Evolutionary conservation across 139 green algal genomes (phyloP), one percentile per base, ranked within the genome.

Genomic region (Spirogloea muscicola): DNA sequence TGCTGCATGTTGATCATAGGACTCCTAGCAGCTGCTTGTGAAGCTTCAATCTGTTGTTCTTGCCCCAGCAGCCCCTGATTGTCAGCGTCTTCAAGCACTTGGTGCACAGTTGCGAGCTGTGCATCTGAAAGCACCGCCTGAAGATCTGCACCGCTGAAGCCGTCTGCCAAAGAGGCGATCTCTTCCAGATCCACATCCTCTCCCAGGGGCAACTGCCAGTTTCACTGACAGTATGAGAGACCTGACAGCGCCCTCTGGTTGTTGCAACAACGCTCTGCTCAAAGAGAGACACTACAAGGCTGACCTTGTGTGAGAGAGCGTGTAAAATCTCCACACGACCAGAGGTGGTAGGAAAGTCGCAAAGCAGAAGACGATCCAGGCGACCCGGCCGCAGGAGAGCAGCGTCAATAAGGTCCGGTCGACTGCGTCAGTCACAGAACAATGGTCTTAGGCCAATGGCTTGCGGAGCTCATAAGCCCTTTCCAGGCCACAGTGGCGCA

Each of bases 331-430:
- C 55, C 33, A 42, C 16, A 37, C 80, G 58, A 3, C 85, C 80
- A 18, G 48, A 3, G 27, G 61, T 18, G 10, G 4, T 51, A 4
- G 80, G 80, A 34, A 85, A 85, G 51, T 80, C 79, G 65, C 69
- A 81, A 4, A 85, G 58, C 1, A 85, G 29, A 27, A 84, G 60
- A 31, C 58, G 38, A 42, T 85, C 80, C 34, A 85, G 79, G 13
- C 80, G 63, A 5, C 80, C 77, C 10, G 80, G 80, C 10, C 80
- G 58, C 5, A 85, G 77, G 36, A 85, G 58, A 6, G 80, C 80
- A 9, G 80, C 55, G 46, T 85, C 80, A n/a, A 85, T 84, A 9
- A 85, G 42, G 39, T 85, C 80, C 5, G 80, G 80, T 16, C 80
- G 77, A 39, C n/a, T n/a, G n/a, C n/a, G n/a, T n/a, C n/a, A n/a